These are phyloP conservation scores for Nannochloropsis oceanica DNA, from an alignment of 108 stramenopile species.

Conservation along the genomic window DNA sequence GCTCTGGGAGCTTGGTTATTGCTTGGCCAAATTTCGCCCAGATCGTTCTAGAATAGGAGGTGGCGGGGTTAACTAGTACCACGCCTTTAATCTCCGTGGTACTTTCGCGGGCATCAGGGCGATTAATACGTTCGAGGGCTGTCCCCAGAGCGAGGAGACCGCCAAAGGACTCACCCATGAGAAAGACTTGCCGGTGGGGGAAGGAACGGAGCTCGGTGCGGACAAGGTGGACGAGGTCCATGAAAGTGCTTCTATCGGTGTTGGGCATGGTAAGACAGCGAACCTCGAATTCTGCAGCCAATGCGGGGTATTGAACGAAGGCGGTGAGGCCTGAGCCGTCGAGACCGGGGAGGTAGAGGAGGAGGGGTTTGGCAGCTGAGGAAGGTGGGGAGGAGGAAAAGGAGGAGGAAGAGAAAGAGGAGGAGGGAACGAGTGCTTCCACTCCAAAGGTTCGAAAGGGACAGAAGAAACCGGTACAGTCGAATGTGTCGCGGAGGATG, in stretches of 20 bases:
- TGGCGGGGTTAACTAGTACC: background rate
- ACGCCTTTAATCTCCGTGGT: background rate
- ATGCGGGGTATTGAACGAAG: constrained; percentile 54
- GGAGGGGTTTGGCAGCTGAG: background rate
- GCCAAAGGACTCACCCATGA: background rate
- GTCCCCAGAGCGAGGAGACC: background rate
- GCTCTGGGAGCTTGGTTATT: background rate
- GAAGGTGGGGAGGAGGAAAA: background rate
- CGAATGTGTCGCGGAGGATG: background rate
- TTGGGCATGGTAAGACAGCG: constrained; percentile 53
- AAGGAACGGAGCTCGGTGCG: background rate
- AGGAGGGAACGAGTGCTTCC: background rate
- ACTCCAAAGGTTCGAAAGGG: background rate
- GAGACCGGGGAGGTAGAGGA: constrained; percentile 63
- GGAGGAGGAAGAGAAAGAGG: background rate
- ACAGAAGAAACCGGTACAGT: background rate
- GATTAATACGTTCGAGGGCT: background rate
- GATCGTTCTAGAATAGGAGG: background rate
- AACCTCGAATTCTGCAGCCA: constrained; percentile 53
- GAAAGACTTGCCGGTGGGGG: background rate
- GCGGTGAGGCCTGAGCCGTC: constrained; percentile 74
- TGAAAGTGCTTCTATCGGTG: constrained; percentile 7
- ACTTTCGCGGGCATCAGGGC: background rate
- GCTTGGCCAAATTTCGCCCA: background rate
- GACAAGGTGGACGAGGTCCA: background rate